These are phyloP conservation scores for Termitomyces sp. DNA, from an alignment of 768 basidiomycete species.

Conservation along the genomic window DNA sequence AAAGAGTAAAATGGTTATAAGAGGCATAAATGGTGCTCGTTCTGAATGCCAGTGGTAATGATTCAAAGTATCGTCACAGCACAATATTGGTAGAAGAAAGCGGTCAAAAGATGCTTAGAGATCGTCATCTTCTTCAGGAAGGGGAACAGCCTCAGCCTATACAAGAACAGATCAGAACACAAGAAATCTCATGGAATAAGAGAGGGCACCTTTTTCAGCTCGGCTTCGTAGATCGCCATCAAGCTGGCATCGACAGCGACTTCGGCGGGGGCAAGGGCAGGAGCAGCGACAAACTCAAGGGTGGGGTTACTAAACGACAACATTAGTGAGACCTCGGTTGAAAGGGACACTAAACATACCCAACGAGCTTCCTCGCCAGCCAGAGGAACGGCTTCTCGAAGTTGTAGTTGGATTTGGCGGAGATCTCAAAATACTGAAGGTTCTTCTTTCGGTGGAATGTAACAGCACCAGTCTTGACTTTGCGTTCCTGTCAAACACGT, in stretches of 20 bases:
- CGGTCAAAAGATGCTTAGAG: conserved; percentile 40
- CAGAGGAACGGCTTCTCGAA: conserved; percentile 99
- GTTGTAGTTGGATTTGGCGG: conserved; percentile 99
- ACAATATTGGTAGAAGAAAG: conserved; percentile 19
- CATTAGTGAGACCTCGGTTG: background rate
- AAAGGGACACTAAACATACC: conserved; percentile 47
- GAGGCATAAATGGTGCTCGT: conserved; percentile 24
- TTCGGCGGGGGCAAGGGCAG: conserved; percentile 93
- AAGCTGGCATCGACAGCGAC: conserved; percentile 76
- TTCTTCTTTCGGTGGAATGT: conserved; percentile 99
- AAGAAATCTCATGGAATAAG: background rate
- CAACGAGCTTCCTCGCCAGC: conserved; percentile 97
- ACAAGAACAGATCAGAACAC: background rate
- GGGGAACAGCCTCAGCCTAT: conserved; percentile 86
- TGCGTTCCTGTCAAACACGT: conserved; percentile 73
- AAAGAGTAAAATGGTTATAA: conserved; percentile 13
- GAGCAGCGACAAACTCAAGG: conserved; percentile 96
- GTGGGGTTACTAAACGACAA: conserved; percentile 57
- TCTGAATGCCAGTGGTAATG: conserved; percentile 24
- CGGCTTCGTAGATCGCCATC: conserved; percentile 76
- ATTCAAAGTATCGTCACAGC: conserved; percentile 19
- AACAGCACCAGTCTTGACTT: conserved; percentile 97
- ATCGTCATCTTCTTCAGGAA: conserved; percentile 97
- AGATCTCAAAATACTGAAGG: conserved; percentile 99
- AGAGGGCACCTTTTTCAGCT: conserved; percentile 62